A percentile compares a stretch with the other conserved stretches of the same genome.
Evolutionary conservation across 805 yeast species (phyloP).

Genomic region (Kurtzmaniella fragi): DNA sequence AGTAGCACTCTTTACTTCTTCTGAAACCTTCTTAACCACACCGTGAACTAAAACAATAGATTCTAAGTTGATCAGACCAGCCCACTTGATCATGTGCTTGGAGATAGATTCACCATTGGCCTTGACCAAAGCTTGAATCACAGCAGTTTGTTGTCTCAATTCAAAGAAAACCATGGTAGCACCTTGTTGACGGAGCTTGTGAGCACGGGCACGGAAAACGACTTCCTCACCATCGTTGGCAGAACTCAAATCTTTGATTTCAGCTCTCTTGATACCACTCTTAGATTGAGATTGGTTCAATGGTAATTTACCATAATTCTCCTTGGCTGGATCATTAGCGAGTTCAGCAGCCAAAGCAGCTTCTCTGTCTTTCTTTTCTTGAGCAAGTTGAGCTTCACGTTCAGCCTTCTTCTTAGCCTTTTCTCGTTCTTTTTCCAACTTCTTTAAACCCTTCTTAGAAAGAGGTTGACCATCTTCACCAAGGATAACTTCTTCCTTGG

Average conservation of each 20-base stretch:
- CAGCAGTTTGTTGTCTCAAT: conserved; percentile 81
- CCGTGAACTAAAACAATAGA: conserved; percentile 91
- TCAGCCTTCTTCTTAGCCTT: conserved; percentile 91
- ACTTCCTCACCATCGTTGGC: conserved; percentile 72
- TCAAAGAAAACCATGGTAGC: conserved; percentile 89
- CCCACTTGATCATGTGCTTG: conserved; percentile 97
- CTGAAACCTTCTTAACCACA: conserved; percentile 74
- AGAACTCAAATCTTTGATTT: conserved; percentile 52
- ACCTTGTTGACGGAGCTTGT: conserved; percentile 91
- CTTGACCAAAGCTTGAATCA: conserved; percentile 81
- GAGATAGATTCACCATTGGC: conserved; percentile 71
- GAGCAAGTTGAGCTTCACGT: conserved; percentile 81
- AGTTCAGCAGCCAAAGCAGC: conserved; percentile 51
- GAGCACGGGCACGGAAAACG: conserved; percentile 89
- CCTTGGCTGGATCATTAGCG: conserved; percentile 83
- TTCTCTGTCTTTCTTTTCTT: conserved; percentile 78
- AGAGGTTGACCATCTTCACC: conserved; percentile 82
- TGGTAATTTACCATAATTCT: conserved; percentile 85
- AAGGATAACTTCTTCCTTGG: conserved; percentile 26
- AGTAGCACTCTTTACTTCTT: conserved; percentile 84
- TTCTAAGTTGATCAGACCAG: conserved; percentile 78
- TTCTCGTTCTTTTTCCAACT: conserved; percentile 87
- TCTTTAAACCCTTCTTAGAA: conserved; percentile 92
- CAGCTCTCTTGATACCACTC: conserved; percentile 60
- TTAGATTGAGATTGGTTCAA: conserved; percentile 71